Conservation (phyloP, 371 early-diverging fungal species). For the Mortierella sp. region DNA sequence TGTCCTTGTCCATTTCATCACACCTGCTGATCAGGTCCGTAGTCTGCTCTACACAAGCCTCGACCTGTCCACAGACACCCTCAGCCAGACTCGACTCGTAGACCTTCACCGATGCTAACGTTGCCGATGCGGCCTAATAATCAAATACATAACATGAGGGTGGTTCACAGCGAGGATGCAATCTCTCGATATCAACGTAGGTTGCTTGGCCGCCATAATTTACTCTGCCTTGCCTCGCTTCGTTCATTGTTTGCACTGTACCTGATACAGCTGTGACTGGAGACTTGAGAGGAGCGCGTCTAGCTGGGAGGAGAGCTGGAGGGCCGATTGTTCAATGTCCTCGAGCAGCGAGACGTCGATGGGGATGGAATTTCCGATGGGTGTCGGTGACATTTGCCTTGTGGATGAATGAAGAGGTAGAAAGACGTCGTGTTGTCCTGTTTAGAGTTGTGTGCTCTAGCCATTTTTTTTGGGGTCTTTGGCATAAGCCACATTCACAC, state of each 20-base stretch:
- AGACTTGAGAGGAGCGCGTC: slow-evolving; percentile 39
- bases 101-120: slow-evolving; percentile 38
- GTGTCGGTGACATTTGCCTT: slow-evolving; percentile 10
- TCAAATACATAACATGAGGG: not conserved
- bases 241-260: not conserved
- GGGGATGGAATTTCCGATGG: slow-evolving; percentile 56
- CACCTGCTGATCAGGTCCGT: slow-evolving; percentile 62
- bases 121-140: slow-evolving; percentile 34
- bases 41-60: slow-evolving; percentile 53
- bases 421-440: too few relatives aligned
- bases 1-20: slow-evolving; percentile 66
- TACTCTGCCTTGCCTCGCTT: not conserved
- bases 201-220: too few relatives aligned
- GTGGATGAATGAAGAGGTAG: not conserved
- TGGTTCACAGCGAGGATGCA: not conserved
- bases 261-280: slow-evolving; percentile 35
- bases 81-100: slow-evolving; percentile 49
- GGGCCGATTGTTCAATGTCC: slow-evolving; percentile 50
- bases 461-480: too few relatives aligned
- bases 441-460: too few relatives aligned
- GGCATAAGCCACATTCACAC: not conserved
- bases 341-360: slow-evolving; percentile 54
- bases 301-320: slow-evolving; percentile 50
- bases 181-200: not conserved
- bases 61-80: slow-evolving; percentile 49